These are phyloP conservation scores for Astragalus membranaceus DNA, from an alignment of 306 rosid species.

Conservation along the genomic window DNA sequence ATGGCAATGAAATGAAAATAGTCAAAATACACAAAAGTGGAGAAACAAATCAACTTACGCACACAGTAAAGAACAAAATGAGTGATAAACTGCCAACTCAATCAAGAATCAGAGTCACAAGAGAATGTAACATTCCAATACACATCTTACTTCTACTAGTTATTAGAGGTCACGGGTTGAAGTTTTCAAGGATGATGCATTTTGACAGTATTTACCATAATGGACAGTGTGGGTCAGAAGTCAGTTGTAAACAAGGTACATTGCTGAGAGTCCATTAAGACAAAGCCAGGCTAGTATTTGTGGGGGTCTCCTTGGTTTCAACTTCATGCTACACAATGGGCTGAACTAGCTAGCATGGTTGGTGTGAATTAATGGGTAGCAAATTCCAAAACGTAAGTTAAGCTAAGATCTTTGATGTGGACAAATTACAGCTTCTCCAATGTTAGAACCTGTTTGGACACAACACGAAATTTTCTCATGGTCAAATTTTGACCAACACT, in stretches of 20 bases:
- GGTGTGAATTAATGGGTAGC: slow-evolving; percentile 15
- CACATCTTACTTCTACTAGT: not conserved
- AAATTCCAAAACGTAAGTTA: not conserved
- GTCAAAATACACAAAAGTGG: not conserved
- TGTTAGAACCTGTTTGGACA: too few species aligned
- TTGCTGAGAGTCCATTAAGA: slow-evolving; percentile 1
- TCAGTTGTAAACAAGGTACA: not conserved
- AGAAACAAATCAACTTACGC: not conserved
- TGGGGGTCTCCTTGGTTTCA: slow-evolving; percentile 1
- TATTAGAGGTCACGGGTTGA: not conserved
- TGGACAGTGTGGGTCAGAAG: not conserved
- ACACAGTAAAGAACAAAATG: not conserved
- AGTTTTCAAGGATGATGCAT: not conserved
- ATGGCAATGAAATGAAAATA: not conserved
- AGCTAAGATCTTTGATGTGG: not conserved
- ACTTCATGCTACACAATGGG: slow-evolving; percentile 9
- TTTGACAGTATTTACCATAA: not conserved
- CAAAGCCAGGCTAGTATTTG: not conserved
- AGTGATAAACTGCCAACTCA: not conserved
- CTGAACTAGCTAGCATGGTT: not conserved
- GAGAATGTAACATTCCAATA: slow-evolving; percentile 10
- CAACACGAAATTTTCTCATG: too few species aligned
- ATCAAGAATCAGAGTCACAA: not conserved
- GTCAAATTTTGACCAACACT: too few species aligned
- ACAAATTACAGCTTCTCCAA: not conserved